These are phyloP conservation scores for Saccharum hybrid DNA, from an alignment of 202 grass and related monocot genomes.

Conservation along the genomic window DNA sequence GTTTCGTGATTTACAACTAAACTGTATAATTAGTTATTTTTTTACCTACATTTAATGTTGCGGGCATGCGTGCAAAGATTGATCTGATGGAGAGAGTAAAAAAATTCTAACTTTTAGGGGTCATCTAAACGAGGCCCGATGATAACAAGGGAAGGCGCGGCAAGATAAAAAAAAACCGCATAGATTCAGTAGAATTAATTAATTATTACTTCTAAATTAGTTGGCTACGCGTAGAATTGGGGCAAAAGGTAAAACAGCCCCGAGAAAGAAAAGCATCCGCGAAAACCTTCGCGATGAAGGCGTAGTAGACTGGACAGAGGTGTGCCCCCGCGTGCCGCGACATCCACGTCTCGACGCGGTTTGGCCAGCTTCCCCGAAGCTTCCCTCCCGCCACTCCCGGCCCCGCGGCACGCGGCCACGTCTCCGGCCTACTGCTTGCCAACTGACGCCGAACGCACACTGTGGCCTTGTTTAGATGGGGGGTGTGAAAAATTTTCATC, in stretches of 20 bases:
- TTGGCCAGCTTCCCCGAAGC: constrained; percentile 41
- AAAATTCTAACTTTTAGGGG: too few relatives aligned
- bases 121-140: too few relatives aligned
- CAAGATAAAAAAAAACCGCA: background rate
- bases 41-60: too few relatives aligned
- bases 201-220: too few relatives aligned
- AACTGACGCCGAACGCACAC: background rate
- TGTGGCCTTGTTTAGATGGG: too few relatives aligned
- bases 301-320: background rate
- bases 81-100: too few relatives aligned
- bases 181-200: background rate
- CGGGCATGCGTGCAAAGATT: too few relatives aligned
- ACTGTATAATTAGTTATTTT: too few relatives aligned
- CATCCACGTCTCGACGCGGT: constrained; percentile 42
- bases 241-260: too few relatives aligned
- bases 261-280: background rate
- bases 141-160: background rate
- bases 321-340: background rate
- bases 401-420: background rate
- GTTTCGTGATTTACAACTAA: too few relatives aligned
- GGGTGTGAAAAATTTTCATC: too few relatives aligned
- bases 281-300: background rate
- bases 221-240: too few relatives aligned
- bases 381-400: background rate
- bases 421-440: background rate